phyloP scores from a whole-genome alignment of 176 grass and related monocot genomes.

The Musa schizocarpa region DNA sequence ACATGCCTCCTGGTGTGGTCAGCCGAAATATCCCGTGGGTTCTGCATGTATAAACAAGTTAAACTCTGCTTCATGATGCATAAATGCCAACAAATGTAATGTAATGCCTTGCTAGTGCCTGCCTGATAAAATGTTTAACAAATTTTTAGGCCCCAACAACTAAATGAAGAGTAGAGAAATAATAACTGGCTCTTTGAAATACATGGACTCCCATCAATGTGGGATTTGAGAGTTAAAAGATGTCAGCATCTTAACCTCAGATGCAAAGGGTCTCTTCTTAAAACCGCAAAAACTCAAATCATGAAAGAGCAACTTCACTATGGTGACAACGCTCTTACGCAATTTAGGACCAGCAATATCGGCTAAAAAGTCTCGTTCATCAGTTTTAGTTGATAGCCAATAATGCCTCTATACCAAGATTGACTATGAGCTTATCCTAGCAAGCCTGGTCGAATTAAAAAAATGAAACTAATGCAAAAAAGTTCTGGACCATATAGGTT shows the following conservation, averaged over 20 bases:
- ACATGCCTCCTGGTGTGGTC: slow-evolving; percentile 47
- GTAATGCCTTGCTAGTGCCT: neutral
- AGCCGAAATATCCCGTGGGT: slow-evolving; percentile 45
- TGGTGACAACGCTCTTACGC: too few relatives aligned
- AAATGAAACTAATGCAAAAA: neutral
- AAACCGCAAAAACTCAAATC: neutral
- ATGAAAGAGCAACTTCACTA: neutral
- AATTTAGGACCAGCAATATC: too few relatives aligned
- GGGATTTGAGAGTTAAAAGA: too few relatives aligned
- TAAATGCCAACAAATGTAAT: neutral
- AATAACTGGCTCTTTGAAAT: neutral
- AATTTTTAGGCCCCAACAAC: too few relatives aligned
- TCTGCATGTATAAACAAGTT: slow-evolving; percentile 4
- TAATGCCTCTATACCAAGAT: neutral
- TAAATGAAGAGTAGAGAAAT: neutral
- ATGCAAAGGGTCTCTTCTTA: neutral
- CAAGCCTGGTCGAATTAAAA: neutral
- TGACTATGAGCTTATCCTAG: neutral
- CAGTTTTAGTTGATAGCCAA: neutral
- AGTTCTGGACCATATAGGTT: too few relatives aligned
- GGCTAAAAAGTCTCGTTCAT: neutral
- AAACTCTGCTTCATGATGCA: neutral
- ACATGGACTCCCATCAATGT: too few relatives aligned
- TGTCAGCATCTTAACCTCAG: neutral
- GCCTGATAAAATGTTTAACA: neutral